Conservation (phyloP, 208 protist genomes). For the Naegleria gruberi region DNA sequence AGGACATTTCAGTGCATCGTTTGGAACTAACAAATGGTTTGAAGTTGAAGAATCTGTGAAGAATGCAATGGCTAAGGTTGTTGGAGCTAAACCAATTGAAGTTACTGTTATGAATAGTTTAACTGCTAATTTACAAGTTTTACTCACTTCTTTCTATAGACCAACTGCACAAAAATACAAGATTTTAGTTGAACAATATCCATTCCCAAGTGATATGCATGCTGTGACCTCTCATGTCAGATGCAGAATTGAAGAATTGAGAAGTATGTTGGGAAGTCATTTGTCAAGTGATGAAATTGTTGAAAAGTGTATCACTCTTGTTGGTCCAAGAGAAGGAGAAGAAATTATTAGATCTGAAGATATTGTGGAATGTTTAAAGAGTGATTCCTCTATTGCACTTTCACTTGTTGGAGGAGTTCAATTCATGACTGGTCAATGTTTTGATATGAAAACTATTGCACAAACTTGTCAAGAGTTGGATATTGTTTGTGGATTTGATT, state of each 20-base stretch:
- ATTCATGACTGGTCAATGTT: slow-evolving; percentile 80
- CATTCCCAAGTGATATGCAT: slow-evolving; percentile 61
- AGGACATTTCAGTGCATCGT: slow-evolving; percentile 61
- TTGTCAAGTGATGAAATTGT: neutral
- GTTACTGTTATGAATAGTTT: slow-evolving; percentile 84
- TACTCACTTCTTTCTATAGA: slow-evolving; percentile 79
- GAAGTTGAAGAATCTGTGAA: slow-evolving; percentile 62
- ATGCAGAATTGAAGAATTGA: slow-evolving; percentile 45
- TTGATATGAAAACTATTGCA: slow-evolving; percentile 81
- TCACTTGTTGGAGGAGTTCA: slow-evolving; percentile 78
- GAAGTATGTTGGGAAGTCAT: slow-evolving; percentile 26
- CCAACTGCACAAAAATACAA: slow-evolving; percentile 70
- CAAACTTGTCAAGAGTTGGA: slow-evolving; percentile 60
- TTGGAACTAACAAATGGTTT: slow-evolving; percentile 55
- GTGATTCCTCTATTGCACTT: slow-evolving; percentile 70
- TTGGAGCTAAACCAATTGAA: slow-evolving; percentile 67
- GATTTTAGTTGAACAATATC: slow-evolving; percentile 72
- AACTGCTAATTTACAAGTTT: slow-evolving; percentile 79
- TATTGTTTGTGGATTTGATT: slow-evolving; percentile 78
- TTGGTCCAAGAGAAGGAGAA: slow-evolving; percentile 50
- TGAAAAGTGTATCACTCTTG: slow-evolving; percentile 46
- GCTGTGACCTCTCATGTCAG: slow-evolving; percentile 73
- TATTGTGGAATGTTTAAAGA: slow-evolving; percentile 64
- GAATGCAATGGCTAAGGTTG: slow-evolving; percentile 58
- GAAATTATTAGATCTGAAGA: slow-evolving; percentile 58